Evolutionary conservation across 2,329 filamentous ascomycete species (phyloP).

Genomic region (Ophiostoma novo-ulmi): DNA sequence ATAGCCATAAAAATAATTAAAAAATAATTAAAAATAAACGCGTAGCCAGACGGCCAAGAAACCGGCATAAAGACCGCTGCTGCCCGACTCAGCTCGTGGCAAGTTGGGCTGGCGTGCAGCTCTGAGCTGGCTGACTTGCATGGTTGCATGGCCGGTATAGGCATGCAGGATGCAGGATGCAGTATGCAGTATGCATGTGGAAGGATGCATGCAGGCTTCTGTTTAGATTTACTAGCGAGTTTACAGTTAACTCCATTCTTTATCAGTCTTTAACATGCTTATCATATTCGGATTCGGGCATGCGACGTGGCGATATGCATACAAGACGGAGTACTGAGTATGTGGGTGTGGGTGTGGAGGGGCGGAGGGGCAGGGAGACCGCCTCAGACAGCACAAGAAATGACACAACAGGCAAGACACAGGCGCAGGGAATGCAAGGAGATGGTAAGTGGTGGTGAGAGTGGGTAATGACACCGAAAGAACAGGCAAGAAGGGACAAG

Average conservation of each 20-base stretch:
- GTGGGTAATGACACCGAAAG: neutral
- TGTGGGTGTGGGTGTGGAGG: neutral
- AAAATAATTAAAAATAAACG: too few species aligned
- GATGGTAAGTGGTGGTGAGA: neutral
- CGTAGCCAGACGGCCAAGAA: too few species aligned
- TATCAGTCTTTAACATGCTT: neutral
- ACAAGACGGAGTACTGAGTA: neutral
- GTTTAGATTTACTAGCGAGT: neutral
- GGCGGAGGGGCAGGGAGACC: neutral
- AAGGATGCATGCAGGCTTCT: neutral
- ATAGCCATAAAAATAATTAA: too few species aligned
- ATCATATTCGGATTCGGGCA: neutral
- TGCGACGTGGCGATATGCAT: constrained; percentile 3
- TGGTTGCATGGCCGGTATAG: neutral
- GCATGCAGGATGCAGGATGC: neutral
- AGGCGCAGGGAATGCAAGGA: neutral
- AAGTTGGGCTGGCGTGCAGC: constrained; percentile 4
- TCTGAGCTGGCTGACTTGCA: constrained; percentile 6
- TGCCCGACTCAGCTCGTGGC: constrained; percentile 1
- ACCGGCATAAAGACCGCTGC: neutral
- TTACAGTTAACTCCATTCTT: neutral
- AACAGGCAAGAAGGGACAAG: too few species aligned
- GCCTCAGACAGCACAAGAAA: neutral
- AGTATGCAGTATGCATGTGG: neutral
- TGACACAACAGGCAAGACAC: neutral